phyloP scores from a whole-genome alignment of 192 early-diverging fungal genomes.

The Mortierella antarctica region DNA sequence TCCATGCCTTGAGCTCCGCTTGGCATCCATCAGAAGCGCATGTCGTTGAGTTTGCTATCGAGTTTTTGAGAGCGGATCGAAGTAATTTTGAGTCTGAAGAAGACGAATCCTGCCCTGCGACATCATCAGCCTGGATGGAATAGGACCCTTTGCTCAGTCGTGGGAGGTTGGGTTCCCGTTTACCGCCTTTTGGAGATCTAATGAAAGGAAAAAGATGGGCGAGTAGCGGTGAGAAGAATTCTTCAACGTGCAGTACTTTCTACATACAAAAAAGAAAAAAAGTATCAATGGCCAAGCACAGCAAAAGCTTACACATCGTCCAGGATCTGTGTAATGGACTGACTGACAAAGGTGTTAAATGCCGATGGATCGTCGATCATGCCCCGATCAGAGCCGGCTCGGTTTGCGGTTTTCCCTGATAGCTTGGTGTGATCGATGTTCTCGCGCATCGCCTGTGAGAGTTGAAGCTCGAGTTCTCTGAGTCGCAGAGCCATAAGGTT shows the following conservation, averaged over 20 bases:
- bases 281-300: background rate
- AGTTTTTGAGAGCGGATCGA: slow-evolving; percentile 17
- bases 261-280: background rate
- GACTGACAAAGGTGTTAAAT: slow-evolving; percentile 19
- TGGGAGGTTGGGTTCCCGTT: slow-evolving; percentile 16
- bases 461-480: slow-evolving; percentile 19
- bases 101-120: background rate
- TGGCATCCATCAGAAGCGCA: slow-evolving; percentile 32
- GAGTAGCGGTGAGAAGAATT: background rate
- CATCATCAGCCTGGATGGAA: background rate
- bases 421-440: background rate
- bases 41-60: background rate
- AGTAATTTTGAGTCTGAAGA: background rate
- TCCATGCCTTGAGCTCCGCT: slow-evolving; percentile 24
- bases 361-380: background rate
- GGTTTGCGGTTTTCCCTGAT: background rate
- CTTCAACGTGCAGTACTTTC: background rate
- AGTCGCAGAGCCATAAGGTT: slow-evolving; percentile 26
- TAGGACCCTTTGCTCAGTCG: slow-evolving; percentile 20
- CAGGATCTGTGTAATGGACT: slow-evolving; percentile 29
- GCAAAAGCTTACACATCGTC: slow-evolving; percentile 27
- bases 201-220: background rate
- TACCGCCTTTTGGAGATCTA: background rate
- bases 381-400: background rate
- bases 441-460: background rate